Percentiles rank a stretch among this genome's conserved stretches.
phyloP scores from a whole-genome alignment of 23 red algal genomes.

The Cyanidioschyzon merolae region DNA sequence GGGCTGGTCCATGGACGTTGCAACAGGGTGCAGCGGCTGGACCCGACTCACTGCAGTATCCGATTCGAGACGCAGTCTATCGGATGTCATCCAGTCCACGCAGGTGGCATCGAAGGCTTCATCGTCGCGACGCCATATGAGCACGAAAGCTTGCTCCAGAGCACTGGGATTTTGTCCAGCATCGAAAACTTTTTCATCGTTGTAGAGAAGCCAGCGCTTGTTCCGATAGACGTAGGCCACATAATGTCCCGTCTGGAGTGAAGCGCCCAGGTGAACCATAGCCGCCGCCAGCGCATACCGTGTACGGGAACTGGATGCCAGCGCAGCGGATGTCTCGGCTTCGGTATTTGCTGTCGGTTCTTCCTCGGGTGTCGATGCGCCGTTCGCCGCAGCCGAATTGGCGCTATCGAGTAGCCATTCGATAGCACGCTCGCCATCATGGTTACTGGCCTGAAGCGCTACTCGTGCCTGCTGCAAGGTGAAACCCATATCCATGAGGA shows the following conservation, averaged over 20 bases:
- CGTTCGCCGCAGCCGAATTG: not conserved
- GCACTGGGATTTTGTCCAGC: not conserved
- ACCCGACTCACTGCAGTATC: not conserved
- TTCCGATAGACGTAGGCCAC: slow-evolving; percentile 75
- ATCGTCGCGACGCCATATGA: not conserved
- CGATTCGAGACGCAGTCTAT: not conserved
- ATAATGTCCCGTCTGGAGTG: slow-evolving; percentile 59
- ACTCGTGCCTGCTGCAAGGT: slow-evolving; percentile 49
- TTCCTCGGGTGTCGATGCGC: not conserved
- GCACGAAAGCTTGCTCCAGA: not conserved
- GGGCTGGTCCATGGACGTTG: not conserved
- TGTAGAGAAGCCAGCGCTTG: slow-evolving; percentile 59
- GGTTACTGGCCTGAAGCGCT: slow-evolving; percentile 30
- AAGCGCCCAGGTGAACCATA: slow-evolving; percentile 24
- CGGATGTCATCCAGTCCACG: not conserved
- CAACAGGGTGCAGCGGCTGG: not conserved
- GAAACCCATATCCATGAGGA: slow-evolving; percentile 62
- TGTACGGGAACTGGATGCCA: not conserved
- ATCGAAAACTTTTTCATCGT: slow-evolving; percentile 55
- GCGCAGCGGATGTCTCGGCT: not conserved
- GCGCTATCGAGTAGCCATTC: slow-evolving; percentile 7
- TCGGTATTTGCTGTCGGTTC: not conserved
- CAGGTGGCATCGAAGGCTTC: not conserved
- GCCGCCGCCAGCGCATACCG: slow-evolving; percentile 10
- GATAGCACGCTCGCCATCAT: slow-evolving; percentile 12